Conservation (phyloP, 2,329 filamentous ascomycete species). For the Calonectria henricotiae region DNA sequence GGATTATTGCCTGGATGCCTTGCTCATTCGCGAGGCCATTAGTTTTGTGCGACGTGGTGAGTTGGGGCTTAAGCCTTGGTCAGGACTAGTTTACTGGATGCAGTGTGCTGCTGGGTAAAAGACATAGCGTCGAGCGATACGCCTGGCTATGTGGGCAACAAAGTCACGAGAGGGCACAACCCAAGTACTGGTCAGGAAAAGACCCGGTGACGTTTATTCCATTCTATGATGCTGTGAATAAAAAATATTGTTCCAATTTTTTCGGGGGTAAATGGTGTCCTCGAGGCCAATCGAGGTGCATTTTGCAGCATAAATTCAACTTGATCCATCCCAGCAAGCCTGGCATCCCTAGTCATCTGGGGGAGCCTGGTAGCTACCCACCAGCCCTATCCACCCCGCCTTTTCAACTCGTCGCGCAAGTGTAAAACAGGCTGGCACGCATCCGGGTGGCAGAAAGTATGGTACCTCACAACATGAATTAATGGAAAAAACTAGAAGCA, state of each 20-base stretch:
- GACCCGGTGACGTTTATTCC: conserved; percentile 2
- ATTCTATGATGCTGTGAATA: not conserved
- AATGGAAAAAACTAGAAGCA: too few species aligned
- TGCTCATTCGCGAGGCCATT: conserved; percentile 12
- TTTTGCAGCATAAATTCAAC: conserved; percentile 9
- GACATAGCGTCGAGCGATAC: conserved; percentile 14
- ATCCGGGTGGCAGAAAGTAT: too few species aligned
- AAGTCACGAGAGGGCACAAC: conserved; percentile 7
- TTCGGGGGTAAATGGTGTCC: not conserved
- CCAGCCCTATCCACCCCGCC: conserved; percentile 7
- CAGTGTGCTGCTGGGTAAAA: not conserved
- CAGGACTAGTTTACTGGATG: not conserved
- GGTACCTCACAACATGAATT: too few species aligned
- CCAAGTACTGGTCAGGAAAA: conserved; percentile 3
- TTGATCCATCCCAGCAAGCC: not conserved
- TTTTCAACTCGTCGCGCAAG: not conserved
- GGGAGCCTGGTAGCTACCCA: not conserved
- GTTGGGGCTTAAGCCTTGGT: conserved; percentile 13
- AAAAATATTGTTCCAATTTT: conserved; percentile 4
- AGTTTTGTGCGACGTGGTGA: conserved; percentile 33
- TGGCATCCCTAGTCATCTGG: conserved; percentile 7
- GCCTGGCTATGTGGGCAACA: conserved; percentile 1
- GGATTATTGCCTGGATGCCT: not conserved
- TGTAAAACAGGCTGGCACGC: too few species aligned
- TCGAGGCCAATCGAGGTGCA: not conserved